Evolutionary conservation across 306 rosid species (phyloP), one percentile per base, ranked within the genome.

Genomic region (Corylus avellana): DNA sequence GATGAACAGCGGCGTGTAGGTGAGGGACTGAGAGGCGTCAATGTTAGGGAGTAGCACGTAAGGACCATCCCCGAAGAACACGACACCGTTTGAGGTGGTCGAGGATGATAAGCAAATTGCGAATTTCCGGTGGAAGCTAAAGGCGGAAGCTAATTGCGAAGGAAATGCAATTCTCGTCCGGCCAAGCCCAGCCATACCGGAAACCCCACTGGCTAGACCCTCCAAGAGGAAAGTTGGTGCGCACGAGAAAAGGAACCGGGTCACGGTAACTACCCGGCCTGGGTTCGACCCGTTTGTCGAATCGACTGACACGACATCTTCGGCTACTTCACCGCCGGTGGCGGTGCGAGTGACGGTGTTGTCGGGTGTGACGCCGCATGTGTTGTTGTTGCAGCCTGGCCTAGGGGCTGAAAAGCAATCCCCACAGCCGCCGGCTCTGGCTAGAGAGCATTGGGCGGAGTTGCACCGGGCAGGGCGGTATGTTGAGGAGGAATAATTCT

Each of bases 311-410:
- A 88, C 59, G 0, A 67, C 82, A 46, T 88, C 94, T 12, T 80
- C 51, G 2, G 89, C 90, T 1, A 88, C 82, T 37, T 90, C 92
- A 17, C 90, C 92, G 12, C 83, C 0, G 4, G 94, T 86, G 75
- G 89, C 88, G 17, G 92, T 90, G 83, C 17, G 32, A 0, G 89
- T 85, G 32, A 88, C 37, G 48, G 86, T 83, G 88, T 90, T 90
- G 84, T 71, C 94, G 0, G 92, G 89, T 0, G 0, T 0, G 66
- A 85, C 56, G 8, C 94, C 83, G 70, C 92, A 86, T 0, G 94
- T 86, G 80, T 88, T 85, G 87, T 88, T 90, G 85, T 90, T 90
- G 87, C 94, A 90, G 6, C 91, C 94, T 0, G 92, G 92, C 37
- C 48, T 81, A 0, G 89, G 91, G 4, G 87, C 57, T 0, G 92